Evolutionary conservation across 768 basidiomycete genomes (phyloP).

Genomic region (Tricholomella constricta): DNA sequence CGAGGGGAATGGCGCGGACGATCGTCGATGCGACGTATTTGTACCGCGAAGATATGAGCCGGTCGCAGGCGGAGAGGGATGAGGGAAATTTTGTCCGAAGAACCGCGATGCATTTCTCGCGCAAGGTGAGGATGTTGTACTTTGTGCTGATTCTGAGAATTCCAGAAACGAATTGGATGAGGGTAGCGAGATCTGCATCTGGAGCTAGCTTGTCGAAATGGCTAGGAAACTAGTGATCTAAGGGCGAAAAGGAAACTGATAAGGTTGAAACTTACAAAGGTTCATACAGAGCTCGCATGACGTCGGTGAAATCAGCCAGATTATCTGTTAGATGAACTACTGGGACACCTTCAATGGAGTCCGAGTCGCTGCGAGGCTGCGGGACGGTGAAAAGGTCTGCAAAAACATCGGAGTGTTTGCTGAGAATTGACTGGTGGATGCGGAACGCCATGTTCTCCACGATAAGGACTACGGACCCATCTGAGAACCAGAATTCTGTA

Average conservation of each 20-base stretch:
- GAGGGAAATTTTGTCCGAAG: slow-evolving; percentile 44
- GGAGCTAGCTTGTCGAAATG: slow-evolving; percentile 40
- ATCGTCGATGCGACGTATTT: slow-evolving; percentile 38
- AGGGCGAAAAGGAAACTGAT: neutral
- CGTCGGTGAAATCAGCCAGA: slow-evolving; percentile 36
- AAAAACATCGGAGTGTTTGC: slow-evolving; percentile 43
- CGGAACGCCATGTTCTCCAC: slow-evolving; percentile 34
- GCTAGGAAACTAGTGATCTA: slow-evolving; percentile 21
- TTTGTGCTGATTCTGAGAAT: slow-evolving; percentile 46
- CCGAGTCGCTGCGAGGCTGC: slow-evolving; percentile 31
- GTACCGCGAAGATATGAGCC: slow-evolving; percentile 36
- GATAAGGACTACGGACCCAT: slow-evolving; percentile 42
- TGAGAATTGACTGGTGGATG: slow-evolving; percentile 39
- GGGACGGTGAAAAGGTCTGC: slow-evolving; percentile 31
- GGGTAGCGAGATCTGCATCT: slow-evolving; percentile 31
- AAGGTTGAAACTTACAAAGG: slow-evolving; percentile 10
- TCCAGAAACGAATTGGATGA: slow-evolving; percentile 43
- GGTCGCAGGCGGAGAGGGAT: slow-evolving; percentile 39
- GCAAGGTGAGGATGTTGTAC: slow-evolving; percentile 39
- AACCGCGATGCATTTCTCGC: slow-evolving; percentile 40
- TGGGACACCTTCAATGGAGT: slow-evolving; percentile 36
- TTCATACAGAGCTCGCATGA: slow-evolving; percentile 38
- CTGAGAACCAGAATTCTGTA: slow-evolving; percentile 37
- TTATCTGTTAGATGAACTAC: slow-evolving; percentile 33
- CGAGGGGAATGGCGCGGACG: slow-evolving; percentile 44